These are phyloP conservation scores for Pichia terricola DNA, from an alignment of 1,139 yeast species.

Conservation along the genomic window DNA sequence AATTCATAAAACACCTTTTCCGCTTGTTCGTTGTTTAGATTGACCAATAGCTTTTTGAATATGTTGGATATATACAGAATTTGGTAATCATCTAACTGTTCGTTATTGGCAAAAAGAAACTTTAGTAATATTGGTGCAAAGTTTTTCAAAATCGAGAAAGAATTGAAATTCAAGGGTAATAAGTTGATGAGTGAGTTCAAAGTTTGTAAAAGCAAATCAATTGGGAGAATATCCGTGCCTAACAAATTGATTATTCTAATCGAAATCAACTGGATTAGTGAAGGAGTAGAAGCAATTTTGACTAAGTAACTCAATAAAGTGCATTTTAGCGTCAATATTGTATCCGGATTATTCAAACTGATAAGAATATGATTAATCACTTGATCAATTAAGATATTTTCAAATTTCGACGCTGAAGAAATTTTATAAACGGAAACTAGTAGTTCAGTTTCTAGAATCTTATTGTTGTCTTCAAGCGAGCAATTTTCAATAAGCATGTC, in stretches of 20 bases:
- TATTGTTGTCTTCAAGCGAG: conserved; percentile 3
- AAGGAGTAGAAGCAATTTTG: conserved; percentile 7
- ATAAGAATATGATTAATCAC: conserved; percentile 6
- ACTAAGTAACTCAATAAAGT: conserved; percentile 5
- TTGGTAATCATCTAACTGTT: not conserved
- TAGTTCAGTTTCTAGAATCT: conserved; percentile 8
- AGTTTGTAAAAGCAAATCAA: conserved; percentile 16
- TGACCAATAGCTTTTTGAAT: conserved; percentile 6
- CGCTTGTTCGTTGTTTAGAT: conserved; percentile 3
- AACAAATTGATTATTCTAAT: conserved; percentile 36
- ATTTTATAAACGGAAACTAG: conserved; percentile 7
- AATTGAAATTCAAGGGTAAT: conserved; percentile 10
- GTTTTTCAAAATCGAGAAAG: conserved; percentile 19
- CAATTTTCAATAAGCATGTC: conserved; percentile 9
- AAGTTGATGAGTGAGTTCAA: conserved; percentile 24
- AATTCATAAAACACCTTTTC: conserved; percentile 2
- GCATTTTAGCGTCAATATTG: conserved; percentile 2
- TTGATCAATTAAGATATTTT: conserved; percentile 7
- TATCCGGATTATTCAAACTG: not conserved
- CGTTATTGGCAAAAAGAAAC: conserved; percentile 10
- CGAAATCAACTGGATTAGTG: conserved; percentile 33
- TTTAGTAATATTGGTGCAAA: conserved; percentile 20
- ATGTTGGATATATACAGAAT: conserved; percentile 6
- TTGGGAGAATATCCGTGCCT: conserved; percentile 1
- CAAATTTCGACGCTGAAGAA: conserved; percentile 6